Conservation (phyloP, 2,329 filamentous ascomycete genomes). For the Fusarium sp. region DNA sequence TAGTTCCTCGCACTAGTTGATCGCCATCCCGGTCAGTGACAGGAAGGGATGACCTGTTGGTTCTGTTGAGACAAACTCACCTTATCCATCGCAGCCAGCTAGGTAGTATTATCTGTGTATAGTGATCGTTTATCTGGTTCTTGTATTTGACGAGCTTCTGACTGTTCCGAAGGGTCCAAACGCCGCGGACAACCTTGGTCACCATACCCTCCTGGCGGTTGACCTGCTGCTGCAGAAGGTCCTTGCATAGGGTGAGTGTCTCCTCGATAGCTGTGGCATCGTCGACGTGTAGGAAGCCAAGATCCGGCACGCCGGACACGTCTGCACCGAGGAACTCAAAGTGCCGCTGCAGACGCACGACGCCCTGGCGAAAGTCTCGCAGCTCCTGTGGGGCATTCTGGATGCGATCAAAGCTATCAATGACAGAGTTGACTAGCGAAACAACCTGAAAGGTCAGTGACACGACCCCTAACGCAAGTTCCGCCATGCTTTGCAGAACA, state of each 20-base stretch:
- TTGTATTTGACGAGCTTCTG: slow-evolving; percentile 11
- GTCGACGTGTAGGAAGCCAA: neutral
- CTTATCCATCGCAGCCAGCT: neutral
- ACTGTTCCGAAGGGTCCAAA: slow-evolving; percentile 2
- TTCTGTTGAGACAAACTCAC: neutral
- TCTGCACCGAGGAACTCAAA: slow-evolving; percentile 8
- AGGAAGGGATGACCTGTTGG: neutral
- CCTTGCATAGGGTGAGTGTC: neutral
- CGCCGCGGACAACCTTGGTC: neutral
- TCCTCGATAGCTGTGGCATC: slow-evolving; percentile 7
- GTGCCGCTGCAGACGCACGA: slow-evolving; percentile 14
- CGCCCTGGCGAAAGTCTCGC: slow-evolving; percentile 16
- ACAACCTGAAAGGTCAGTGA: slow-evolving; percentile 11
- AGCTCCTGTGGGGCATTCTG: slow-evolving; percentile 22
- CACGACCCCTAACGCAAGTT: slow-evolving; percentile 4
- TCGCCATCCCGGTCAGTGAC: neutral
- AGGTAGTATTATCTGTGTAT: slow-evolving; percentile 3
- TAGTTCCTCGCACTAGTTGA: neutral
- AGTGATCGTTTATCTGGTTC: slow-evolving; percentile 5
- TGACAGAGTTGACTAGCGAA: slow-evolving; percentile 12
- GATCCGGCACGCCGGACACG: neutral
- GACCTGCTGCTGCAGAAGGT: neutral
- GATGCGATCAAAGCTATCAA: slow-evolving; percentile 14
- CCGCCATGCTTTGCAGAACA: slow-evolving; percentile 9
- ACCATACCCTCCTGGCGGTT: neutral